A percentile compares a stretch with the other conserved stretches of the same genome.
phyloP scores from a whole-genome alignment of 352 stramenopile genomes.

The Phytopythium ostracodes region DNA sequence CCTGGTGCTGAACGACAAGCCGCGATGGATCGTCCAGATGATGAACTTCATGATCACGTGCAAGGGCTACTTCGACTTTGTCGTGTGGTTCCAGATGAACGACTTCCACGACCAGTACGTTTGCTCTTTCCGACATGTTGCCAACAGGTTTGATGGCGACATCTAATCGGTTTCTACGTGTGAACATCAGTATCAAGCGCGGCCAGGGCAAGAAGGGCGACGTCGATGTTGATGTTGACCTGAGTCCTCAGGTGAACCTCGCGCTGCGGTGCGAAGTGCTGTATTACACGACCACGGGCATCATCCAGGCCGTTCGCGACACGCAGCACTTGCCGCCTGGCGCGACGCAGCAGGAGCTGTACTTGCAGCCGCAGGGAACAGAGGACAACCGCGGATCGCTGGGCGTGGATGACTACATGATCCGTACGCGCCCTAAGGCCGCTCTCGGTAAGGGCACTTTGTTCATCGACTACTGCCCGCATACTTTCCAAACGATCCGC shows the following conservation, averaged over 20 bases:
- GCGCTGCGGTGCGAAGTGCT: constrained; percentile 81
- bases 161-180: neutral
- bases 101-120: constrained; percentile 56
- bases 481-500: constrained; percentile 84
- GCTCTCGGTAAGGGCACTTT: constrained; percentile 73
- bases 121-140: neutral
- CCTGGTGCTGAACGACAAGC: constrained; percentile 52
- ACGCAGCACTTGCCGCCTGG: constrained; percentile 61
- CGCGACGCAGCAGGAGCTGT: constrained; percentile 73
- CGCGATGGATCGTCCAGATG: constrained; percentile 55
- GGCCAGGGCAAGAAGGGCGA: constrained; percentile 36
- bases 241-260: constrained; percentile 84
- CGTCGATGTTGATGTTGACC: constrained; percentile 81
- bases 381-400: constrained; percentile 75
- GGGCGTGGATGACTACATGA: constrained; percentile 83
- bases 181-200: constrained; percentile 9
- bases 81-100: constrained; percentile 90
- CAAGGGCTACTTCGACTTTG: constrained; percentile 89
- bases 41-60: constrained; percentile 91
- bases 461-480: constrained; percentile 85
- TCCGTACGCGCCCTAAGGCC: constrained; percentile 68
- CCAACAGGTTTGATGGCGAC: neutral
- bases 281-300: constrained; percentile 86
- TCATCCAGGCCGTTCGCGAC: constrained; percentile 82
- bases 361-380: constrained; percentile 70